A percentile compares a stretch with the other conserved stretches of the same genome.
Evolutionary conservation across 768 basidiomycete species (phyloP).

Genomic region (Pulveroboletus sp.): DNA sequence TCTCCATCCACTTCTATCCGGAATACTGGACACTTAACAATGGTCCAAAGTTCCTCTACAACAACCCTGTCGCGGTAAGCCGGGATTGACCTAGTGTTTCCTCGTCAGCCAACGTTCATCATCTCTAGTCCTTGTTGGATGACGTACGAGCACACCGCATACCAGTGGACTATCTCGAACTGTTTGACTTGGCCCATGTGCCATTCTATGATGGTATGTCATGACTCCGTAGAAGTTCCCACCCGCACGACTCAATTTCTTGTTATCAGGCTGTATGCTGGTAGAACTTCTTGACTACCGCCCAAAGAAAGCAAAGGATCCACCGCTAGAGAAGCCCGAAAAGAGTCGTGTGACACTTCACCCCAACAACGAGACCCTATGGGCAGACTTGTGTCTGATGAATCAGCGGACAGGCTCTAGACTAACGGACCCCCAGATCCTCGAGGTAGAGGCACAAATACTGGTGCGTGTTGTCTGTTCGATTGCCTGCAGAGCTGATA

Average conservation of each 20-base stretch:
- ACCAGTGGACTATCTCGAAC: conserved; percentile 79
- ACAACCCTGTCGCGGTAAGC: conserved; percentile 63
- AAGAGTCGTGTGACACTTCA: conserved; percentile 70
- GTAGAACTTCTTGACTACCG: conserved; percentile 80
- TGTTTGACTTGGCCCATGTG: conserved; percentile 67
- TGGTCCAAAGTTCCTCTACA: conserved; percentile 77
- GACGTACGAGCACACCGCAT: conserved; percentile 80
- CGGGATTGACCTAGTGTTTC: background rate
- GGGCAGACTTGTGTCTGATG: conserved; percentile 71
- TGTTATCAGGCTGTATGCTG: conserved; percentile 66
- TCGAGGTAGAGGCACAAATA: conserved; percentile 70
- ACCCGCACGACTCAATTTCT: background rate
- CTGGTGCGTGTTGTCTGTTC: conserved; percentile 43
- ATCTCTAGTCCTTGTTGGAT: conserved; percentile 65
- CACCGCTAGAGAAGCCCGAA: conserved; percentile 53
- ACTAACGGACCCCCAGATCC: conserved; percentile 68
- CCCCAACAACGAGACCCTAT: conserved; percentile 72
- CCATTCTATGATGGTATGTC: conserved; percentile 80
- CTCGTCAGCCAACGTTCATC: conserved; percentile 3
- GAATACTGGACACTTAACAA: conserved; percentile 83
- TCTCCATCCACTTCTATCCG: conserved; percentile 70
- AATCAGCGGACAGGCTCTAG: conserved; percentile 52
- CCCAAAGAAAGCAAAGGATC: conserved; percentile 52
- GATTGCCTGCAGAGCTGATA: conserved; percentile 3
- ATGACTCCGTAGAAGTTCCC: background rate